phyloP scores from a whole-genome alignment of 2,329 filamentous ascomycete species.

The Pseudodiploospora longispora region DNA sequence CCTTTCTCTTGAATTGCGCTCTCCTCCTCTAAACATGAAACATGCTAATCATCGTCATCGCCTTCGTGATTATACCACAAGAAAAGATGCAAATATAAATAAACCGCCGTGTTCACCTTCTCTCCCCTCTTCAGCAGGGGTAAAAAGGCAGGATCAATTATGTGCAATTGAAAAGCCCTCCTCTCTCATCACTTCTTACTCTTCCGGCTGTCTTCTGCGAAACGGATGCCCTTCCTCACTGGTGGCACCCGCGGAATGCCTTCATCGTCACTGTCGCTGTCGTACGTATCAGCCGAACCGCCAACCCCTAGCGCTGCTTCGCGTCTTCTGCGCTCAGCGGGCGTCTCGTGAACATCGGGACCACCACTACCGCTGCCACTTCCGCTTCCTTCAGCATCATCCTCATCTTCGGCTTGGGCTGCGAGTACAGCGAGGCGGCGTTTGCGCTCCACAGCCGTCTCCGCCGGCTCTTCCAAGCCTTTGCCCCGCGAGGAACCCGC shows the following conservation, averaged over 20 bases:
- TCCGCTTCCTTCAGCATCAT: slow-evolving; percentile 7
- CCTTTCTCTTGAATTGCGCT: too few relatives aligned
- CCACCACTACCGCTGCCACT: background rate
- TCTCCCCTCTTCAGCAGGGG: too few relatives aligned
- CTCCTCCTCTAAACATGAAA: too few relatives aligned
- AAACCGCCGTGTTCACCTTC: too few relatives aligned
- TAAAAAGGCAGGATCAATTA: too few relatives aligned
- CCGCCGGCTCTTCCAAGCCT: slow-evolving; percentile 30
- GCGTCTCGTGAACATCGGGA: slow-evolving; percentile 50
- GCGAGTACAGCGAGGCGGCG: slow-evolving; percentile 51
- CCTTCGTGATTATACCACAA: too few relatives aligned
- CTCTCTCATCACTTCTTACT: too few relatives aligned
- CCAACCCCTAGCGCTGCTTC: slow-evolving; percentile 64
- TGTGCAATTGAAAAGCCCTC: too few relatives aligned
- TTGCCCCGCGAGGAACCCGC: background rate
- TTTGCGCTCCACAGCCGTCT: slow-evolving; percentile 63
- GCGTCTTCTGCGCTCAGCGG: slow-evolving; percentile 64
- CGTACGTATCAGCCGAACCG: slow-evolving; percentile 34
- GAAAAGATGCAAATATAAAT: too few relatives aligned
- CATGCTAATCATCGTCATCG: too few relatives aligned
- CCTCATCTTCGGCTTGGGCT: slow-evolving; percentile 33
- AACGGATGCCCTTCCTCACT: slow-evolving; percentile 49
- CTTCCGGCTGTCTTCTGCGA: slow-evolving; percentile 39
- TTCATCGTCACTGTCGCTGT: slow-evolving; percentile 47
- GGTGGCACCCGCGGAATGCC: slow-evolving; percentile 46